Conservation (phyloP, 169 alveolate genomes). For the Plasmodium berghei region DNA sequence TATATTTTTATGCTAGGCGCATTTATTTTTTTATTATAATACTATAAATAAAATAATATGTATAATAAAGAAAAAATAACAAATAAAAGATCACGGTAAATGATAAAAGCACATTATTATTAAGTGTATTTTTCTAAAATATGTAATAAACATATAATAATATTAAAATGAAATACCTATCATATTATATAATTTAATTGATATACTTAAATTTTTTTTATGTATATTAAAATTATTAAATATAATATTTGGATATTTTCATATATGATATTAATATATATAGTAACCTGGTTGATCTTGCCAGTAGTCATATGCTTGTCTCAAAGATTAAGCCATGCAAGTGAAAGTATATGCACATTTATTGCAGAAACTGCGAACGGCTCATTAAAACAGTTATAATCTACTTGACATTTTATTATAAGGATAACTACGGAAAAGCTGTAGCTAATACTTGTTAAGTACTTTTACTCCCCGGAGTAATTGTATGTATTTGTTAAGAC, state of each 20-base stretch:
- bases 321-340: constrained; percentile 96
- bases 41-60: no score
- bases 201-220: no score
- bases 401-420: constrained; percentile 74
- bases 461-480: not conserved
- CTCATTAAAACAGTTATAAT: constrained; percentile 87
- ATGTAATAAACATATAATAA: no score
- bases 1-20: no score
- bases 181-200: no score
- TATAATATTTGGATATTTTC: not conserved
- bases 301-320: constrained; percentile 98
- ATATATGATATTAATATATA: constrained; percentile 4
- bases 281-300: constrained; percentile 97
- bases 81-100: no score
- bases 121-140: no score
- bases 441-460: constrained; percentile 58
- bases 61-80: no score
- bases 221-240: no score
- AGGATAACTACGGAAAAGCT: constrained; percentile 79
- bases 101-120: no score
- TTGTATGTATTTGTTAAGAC: constrained; percentile 46
- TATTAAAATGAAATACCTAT: no score
- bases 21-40: no score
- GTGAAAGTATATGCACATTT: constrained; percentile 88
- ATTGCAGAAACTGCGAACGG: constrained; percentile 87